phyloP scores from a whole-genome alignment of 2,329 filamentous ascomycete genomes.

The Claviceps fusiformis region DNA sequence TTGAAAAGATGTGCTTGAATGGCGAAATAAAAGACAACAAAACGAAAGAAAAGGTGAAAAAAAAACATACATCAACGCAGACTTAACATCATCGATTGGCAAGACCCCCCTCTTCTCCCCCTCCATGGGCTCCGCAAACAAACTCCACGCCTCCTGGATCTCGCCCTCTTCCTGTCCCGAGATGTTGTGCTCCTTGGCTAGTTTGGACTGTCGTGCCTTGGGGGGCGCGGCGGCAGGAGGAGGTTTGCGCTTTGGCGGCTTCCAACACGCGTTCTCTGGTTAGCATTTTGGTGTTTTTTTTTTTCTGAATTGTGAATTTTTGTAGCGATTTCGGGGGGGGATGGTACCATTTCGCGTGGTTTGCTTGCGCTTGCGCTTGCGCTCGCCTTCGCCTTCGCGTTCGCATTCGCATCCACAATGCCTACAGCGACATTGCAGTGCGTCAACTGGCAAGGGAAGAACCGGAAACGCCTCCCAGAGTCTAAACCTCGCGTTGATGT shows the following conservation, averaged over 20 bases:
- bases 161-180: conserved; percentile 73
- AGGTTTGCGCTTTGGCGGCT: conserved; percentile 42
- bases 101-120: conserved; percentile 63
- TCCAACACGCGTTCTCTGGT: neutral
- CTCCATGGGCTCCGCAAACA: conserved; percentile 62
- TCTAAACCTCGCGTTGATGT: neutral
- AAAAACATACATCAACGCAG: conserved; percentile 53
- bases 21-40: no score
- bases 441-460: neutral
- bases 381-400: neutral
- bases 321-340: neutral
- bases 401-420: neutral
- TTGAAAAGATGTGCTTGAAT: no score
- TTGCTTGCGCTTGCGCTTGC: neutral
- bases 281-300: neutral
- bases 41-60: no score
- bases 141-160: conserved; percentile 76
- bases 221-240: conserved; percentile 16
- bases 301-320: neutral
- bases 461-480: no score
- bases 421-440: no score
- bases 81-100: conserved; percentile 52
- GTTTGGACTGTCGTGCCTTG: conserved; percentile 58
- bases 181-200: conserved; percentile 85
- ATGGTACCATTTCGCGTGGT: neutral